These are phyloP conservation scores for Rehmannia glutinosa DNA, from an alignment of 257 asterid species.

Conservation along the genomic window DNA sequence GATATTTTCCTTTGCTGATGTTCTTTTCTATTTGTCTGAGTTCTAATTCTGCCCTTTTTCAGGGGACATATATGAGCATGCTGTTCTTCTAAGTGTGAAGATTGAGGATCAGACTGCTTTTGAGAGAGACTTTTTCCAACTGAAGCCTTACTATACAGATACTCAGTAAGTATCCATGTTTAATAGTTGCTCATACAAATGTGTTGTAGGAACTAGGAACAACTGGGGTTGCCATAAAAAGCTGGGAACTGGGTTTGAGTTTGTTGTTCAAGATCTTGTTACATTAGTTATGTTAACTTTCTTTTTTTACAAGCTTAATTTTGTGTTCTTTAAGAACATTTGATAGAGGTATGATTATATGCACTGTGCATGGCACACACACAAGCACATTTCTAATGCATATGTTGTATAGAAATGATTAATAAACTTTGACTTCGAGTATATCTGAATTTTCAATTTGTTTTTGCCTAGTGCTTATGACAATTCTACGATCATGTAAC, in stretches of 20 bases:
- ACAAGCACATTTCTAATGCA: not conserved
- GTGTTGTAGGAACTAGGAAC: not conserved
- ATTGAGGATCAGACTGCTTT: constrained; percentile 88
- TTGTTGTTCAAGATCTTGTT: not conserved
- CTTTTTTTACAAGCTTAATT: not conserved
- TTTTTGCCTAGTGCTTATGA: not conserved
- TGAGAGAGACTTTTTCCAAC: constrained; percentile 92
- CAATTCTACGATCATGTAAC: not conserved
- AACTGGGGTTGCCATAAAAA: not conserved
- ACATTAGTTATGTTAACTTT: not conserved
- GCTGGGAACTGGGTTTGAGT: not conserved
- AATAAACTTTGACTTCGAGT: not conserved
- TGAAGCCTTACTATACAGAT: constrained; percentile 93
- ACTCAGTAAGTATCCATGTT: constrained; percentile 51
- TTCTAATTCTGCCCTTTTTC: constrained; percentile 15
- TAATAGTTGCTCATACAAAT: not conserved
- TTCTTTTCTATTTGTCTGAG: not conserved
- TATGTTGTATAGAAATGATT: not conserved
- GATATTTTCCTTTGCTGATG: not conserved
- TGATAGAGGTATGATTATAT: not conserved
- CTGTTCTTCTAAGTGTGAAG: constrained; percentile 84
- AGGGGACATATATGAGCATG: constrained; percentile 97
- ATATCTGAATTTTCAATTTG: not conserved
- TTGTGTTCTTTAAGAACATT: not conserved
- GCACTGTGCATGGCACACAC: not conserved